Evolutionary conservation across 305 asterid genomes (phyloP).

Genomic region (Rubia balearica): DNA sequence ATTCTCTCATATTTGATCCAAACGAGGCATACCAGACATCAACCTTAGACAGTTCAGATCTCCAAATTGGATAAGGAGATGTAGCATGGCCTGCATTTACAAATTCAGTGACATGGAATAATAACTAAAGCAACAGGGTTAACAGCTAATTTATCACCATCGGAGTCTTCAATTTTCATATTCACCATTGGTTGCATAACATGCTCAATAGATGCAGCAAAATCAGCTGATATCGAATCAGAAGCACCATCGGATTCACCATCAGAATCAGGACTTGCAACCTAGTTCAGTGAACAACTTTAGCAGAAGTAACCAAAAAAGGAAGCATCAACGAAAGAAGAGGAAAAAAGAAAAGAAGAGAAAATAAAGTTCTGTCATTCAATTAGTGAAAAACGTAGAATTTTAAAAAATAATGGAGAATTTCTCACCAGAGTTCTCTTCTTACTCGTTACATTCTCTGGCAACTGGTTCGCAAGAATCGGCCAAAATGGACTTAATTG

Average conservation of each 20-base stretch:
- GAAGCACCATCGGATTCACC: conserved; percentile 32
- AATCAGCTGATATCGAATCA: conserved; percentile 25
- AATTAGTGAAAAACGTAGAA: background rate
- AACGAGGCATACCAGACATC: conserved; percentile 75
- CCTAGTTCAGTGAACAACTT: conserved; percentile 30
- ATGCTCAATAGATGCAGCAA: conserved; percentile 38
- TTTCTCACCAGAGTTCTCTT: conserved; percentile 41
- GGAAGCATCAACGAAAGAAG: background rate
- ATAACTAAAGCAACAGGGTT: background rate
- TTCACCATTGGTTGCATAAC: conserved; percentile 47
- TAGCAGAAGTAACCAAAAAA: background rate
- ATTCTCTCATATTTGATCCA: conserved; percentile 72
- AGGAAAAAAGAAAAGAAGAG: no score
- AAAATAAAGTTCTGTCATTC: conserved; percentile 1
- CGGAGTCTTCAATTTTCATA: conserved; percentile 47
- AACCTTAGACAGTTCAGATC: conserved; percentile 59
- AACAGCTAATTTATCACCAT: conserved; percentile 31
- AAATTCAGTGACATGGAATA: conserved; percentile 15
- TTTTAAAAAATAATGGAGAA: conserved; percentile 11
- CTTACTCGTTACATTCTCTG: conserved; percentile 34
- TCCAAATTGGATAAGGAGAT: conserved; percentile 43
- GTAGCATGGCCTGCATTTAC: conserved; percentile 33
- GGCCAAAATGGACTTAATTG: conserved; percentile 66
- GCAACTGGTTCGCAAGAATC: conserved; percentile 40
- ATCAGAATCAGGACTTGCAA: conserved; percentile 63